Base-by-base conservation (phyloP, 768 basidiomycete genomes). In the Tubosaeta sp. region DNA sequence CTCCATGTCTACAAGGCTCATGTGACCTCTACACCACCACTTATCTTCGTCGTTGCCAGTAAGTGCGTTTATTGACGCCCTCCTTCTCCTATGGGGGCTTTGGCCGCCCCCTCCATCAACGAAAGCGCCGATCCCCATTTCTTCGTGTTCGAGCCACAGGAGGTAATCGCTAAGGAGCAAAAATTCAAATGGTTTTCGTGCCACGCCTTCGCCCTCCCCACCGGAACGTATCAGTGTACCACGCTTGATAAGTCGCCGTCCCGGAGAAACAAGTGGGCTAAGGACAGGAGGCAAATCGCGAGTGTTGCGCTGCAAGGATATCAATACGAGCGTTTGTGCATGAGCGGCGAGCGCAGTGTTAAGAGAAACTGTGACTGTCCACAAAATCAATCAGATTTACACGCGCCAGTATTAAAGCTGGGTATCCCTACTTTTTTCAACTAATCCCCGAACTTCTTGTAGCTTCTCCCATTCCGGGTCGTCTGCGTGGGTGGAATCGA, bases 151-250 rank as follows among this genome's bases (percentile, higher is more conserved):
- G 19, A 92, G 74, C 88, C 89, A 91, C 33, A 94, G 60, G 32
- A 95, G 68, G 57, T 83, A 84, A 68, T 95, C 92, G 13, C 85
- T 87, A 65, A 94, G 90, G 1, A 95, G 76, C 10, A 94, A 72
- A 63, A 94, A 88, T 56, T 88, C 85, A 77, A 46, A 79, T 66
- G 13, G 80, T 74, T 41, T 65, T 50, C 65, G 63, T 38, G 16
- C 59, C 4, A 48, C 41, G 46, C 70, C 66, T 4, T 75, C 77
- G 55, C 77, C 62, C 82, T 82, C 46, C 77, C 67, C 54, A 11
- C 57, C 58, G 2, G 65, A 60, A 60, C 86, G 83, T 14, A 83
- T 62, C 6, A 91, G 73, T 1, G 76, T 58, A 0, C 85, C 86
- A 12, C 88, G 81, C 51, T 83, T 85, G 42, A 95, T 67, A 39